Conservation (phyloP, 2,329 filamentous ascomycete genomes). For the Phoma sp. region DNA sequence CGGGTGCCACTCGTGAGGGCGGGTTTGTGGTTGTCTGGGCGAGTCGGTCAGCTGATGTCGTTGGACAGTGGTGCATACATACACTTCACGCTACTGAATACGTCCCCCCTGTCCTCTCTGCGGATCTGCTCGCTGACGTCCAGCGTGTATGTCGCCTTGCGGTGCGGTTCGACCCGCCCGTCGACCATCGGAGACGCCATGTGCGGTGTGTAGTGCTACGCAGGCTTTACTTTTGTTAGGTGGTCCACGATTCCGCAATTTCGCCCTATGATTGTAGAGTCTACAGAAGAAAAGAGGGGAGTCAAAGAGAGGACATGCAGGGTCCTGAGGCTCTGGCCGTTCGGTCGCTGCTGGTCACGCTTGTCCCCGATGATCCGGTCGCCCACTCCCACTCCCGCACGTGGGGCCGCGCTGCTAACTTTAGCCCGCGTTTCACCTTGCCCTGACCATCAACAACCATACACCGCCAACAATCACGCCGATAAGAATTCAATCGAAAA, state of each 20-base stretch:
- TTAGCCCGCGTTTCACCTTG: neutral
- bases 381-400: neutral
- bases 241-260: neutral
- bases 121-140: slow-evolving; percentile 45
- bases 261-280: neutral
- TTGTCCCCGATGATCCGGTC: slow-evolving; percentile 3
- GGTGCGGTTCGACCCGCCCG: slow-evolving; percentile 46
- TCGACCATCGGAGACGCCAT: slow-evolving; percentile 50
- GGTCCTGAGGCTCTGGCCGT: neutral
- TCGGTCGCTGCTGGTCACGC: neutral
- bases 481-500: no score
- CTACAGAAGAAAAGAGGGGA: neutral
- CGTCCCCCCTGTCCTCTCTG: slow-evolving; percentile 23
- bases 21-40: slow-evolving; percentile 55
- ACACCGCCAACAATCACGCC: no score
- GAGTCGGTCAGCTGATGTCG: neutral
- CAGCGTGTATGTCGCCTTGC: slow-evolving; percentile 48
- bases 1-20: slow-evolving; percentile 39
- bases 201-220: no score
- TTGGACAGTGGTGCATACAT: slow-evolving; percentile 1
- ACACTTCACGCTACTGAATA: slow-evolving; percentile 47
- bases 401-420: slow-evolving; percentile 11
- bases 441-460: no score
- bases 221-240: neutral
- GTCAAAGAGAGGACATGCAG: neutral